Evolutionary conservation across 805 yeast genomes (phyloP), one percentile per base, ranked within the genome.

Genomic region (Zygosaccharomyces bisporus): DNA sequence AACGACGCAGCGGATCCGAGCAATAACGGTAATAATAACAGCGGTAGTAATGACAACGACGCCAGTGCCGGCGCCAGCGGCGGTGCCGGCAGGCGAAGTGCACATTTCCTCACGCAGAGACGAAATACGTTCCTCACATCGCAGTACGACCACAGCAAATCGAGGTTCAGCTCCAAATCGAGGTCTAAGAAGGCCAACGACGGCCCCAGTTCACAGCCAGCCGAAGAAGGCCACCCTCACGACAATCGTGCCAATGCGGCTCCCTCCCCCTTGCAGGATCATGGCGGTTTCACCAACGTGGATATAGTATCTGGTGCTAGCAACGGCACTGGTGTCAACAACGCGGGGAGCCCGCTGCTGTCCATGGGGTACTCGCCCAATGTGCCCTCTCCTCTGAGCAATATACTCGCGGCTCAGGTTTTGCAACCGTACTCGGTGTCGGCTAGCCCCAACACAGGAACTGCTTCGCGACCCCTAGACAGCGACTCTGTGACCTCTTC

Each of bases 101-200:
- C 57, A 14, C 63, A 57, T 47, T 58, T 55, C 25, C 41, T 63
- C 32, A 54, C 64, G 0, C 61, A 60, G 46, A 51, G 64, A 38
- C 54, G 57, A 37, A 61, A 59, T 35, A 58, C 52, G 20, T 56
- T 60, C 32, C 43, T 63, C 37, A 57, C 61, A 1, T 61, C 64
- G 14, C 68, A 64, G 46, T 61, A 64, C 34, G 65, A 60, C 40
- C 52, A 56, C 43, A 53, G 57, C 12, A 60, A 57, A 39, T 57
- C 62, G 7, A 56, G 67, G 38, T 60, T 59, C 36, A 55, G 63
- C 6, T 51, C 60, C 6, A 52, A 50, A 20, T 53, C 46, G 14
- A 39, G 39, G 37, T 39, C 24, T 30, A 38, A 20, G 12, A 37
- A 45, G 30, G 33, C 31, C 34, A 29, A 16, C 39, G 13, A 34